Conservation (phyloP, 768 basidiomycete species). For the Lyophyllum semitale region DNA sequence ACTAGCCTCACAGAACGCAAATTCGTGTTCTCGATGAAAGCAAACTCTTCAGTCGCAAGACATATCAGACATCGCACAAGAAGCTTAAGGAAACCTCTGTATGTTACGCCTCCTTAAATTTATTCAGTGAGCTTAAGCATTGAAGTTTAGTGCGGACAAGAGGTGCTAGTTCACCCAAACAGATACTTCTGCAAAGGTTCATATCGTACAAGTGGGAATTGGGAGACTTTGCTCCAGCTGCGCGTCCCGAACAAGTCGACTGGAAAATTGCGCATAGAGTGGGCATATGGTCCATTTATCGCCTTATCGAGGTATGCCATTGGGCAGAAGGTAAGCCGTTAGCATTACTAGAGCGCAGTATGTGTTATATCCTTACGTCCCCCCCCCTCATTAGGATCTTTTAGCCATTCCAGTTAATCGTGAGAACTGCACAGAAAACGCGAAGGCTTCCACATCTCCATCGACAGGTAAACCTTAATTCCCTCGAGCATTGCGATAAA, state of each 20-base stretch:
- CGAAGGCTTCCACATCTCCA: neutral
- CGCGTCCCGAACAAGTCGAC: conserved; percentile 15
- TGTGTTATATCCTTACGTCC: too few species aligned
- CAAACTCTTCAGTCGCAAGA: conserved; percentile 23
- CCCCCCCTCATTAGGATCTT: conserved; percentile 24
- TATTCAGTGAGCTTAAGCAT: neutral
- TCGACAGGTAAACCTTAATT: neutral
- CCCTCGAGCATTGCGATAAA: neutral
- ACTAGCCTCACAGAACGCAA: conserved; percentile 24
- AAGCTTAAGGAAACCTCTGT: conserved; percentile 22
- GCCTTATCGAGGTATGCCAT: conserved; percentile 18
- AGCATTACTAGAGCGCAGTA: too few species aligned
- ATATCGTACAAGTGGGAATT: conserved; percentile 23
- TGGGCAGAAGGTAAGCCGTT: conserved; percentile 27
- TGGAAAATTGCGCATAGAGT: conserved; percentile 20
- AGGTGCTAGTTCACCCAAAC: neutral
- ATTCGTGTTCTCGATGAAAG: conserved; percentile 30
- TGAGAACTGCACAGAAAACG: conserved; percentile 17
- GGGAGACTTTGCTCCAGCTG: conserved; percentile 31
- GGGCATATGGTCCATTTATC: conserved; percentile 35
- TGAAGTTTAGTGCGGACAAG: conserved; percentile 3
- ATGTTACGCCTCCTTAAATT: neutral
- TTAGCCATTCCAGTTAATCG: conserved; percentile 30
- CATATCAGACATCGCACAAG: conserved; percentile 26
- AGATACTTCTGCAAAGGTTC: conserved; percentile 22